Evolutionary conservation across 345 rosid species (phyloP).

Genomic region (Reutealis trisperma): DNA sequence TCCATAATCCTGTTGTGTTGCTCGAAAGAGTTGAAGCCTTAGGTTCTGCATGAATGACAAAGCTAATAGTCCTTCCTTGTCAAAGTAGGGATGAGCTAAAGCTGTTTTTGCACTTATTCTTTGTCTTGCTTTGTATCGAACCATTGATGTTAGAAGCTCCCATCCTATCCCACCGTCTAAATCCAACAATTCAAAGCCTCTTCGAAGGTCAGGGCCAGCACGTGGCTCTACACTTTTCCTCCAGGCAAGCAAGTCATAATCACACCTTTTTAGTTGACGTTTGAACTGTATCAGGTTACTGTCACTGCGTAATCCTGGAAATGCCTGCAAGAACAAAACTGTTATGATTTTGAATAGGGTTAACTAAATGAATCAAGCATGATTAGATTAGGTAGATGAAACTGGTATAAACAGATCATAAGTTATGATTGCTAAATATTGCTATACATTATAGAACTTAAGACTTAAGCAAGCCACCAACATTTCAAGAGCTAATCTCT

Average conservation of each 20-base stretch:
- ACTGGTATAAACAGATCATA: neutral
- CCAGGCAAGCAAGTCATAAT: slow-evolving; percentile 83
- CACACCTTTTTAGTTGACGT: slow-evolving; percentile 89
- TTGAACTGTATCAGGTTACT: slow-evolving; percentile 87
- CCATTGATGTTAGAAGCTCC: slow-evolving; percentile 94
- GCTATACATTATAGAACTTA: neutral
- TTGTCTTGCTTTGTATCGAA: slow-evolving; percentile 82
- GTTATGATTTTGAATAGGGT: slow-evolving; percentile 5
- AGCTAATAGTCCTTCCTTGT: slow-evolving; percentile 69
- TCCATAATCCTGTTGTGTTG: slow-evolving; percentile 87
- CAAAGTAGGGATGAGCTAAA: slow-evolving; percentile 86
- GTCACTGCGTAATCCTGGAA: slow-evolving; percentile 86
- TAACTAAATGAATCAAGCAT: neutral
- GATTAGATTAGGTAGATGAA: slow-evolving; percentile 1
- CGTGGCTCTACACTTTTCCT: slow-evolving; percentile 79
- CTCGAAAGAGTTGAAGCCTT: slow-evolving; percentile 70
- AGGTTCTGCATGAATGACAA: slow-evolving; percentile 85
- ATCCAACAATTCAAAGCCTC: slow-evolving; percentile 77
- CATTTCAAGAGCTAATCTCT: neutral
- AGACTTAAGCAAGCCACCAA: neutral
- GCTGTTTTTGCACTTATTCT: slow-evolving; percentile 89
- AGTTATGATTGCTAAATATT: neutral
- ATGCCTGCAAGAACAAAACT: slow-evolving; percentile 46
- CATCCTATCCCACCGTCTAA: slow-evolving; percentile 88
- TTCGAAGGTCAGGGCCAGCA: slow-evolving; percentile 71